Evolutionary conservation across 352 stramenopile genomes (phyloP).

Genomic region (Globisporangium cederbergense): DNA sequence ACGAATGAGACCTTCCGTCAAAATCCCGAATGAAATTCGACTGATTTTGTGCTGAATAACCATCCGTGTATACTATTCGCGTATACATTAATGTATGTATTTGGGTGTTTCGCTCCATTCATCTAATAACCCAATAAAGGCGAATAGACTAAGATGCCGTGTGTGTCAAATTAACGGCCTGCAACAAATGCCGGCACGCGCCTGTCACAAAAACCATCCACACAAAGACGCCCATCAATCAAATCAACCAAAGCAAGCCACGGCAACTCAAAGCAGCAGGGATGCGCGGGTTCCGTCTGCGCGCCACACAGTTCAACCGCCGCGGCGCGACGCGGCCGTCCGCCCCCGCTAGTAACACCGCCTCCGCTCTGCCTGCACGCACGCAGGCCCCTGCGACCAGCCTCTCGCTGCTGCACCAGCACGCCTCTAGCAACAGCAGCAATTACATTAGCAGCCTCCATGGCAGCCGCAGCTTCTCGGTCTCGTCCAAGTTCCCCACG

Average conservation of each 20-base stretch:
- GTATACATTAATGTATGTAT: too few relatives aligned
- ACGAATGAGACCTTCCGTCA: too few relatives aligned
- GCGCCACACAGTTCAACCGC: slow-evolving; percentile 5
- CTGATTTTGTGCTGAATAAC: too few relatives aligned
- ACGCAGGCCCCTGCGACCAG: neutral
- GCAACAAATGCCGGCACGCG: too few relatives aligned
- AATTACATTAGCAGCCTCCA: too few relatives aligned
- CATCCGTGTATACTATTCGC: too few relatives aligned
- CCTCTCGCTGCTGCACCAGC: slow-evolving; percentile 3
- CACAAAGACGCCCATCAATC: neutral
- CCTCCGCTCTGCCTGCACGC: neutral
- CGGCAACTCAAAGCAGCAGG: neutral
- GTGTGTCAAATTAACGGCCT: too few relatives aligned
- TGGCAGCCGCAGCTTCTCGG: slow-evolving; percentile 11
- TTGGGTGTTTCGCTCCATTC: too few relatives aligned
- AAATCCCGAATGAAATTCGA: neutral
- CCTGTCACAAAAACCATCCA: neutral
- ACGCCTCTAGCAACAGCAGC: neutral
- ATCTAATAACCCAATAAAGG: too few relatives aligned
- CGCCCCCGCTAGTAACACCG: neutral
- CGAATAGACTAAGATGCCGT: too few relatives aligned
- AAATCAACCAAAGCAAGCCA: neutral
- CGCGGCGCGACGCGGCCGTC: neutral
- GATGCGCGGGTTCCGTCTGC: slow-evolving; percentile 16
- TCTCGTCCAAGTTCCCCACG: slow-evolving; percentile 51